Conservation (phyloP, 345 rosid species). For the Lagerstroemia speciosa region DNA sequence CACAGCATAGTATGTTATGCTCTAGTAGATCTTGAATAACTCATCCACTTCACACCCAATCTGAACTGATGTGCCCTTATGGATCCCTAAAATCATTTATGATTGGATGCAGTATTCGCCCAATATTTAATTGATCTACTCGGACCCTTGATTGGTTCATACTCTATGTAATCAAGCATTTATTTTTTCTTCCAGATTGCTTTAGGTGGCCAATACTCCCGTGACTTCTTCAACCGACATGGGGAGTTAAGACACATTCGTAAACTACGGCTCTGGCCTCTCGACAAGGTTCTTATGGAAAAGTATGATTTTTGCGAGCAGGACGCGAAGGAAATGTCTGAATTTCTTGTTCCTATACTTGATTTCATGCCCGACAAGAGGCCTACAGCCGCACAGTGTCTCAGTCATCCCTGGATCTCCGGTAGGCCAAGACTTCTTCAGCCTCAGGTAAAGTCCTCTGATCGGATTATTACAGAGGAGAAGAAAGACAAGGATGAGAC, state of each 20-base stretch:
- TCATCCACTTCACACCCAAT: too few species aligned
- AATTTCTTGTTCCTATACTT: slow-evolving; percentile 73
- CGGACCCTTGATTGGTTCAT: neutral
- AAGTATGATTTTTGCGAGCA: slow-evolving; percentile 72
- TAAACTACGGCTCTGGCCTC: slow-evolving; percentile 70
- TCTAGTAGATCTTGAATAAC: too few species aligned
- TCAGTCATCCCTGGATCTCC: slow-evolving; percentile 66
- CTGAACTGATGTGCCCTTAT: too few species aligned
- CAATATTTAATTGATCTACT: too few species aligned
- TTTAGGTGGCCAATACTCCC: slow-evolving; percentile 63
- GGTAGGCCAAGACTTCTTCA: slow-evolving; percentile 44
- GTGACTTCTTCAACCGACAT: slow-evolving; percentile 68
- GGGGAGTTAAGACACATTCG: slow-evolving; percentile 85
- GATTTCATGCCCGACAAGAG: slow-evolving; percentile 78
- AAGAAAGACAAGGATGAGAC: slow-evolving; percentile 46
- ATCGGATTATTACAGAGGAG: slow-evolving; percentile 11
- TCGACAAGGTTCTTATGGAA: slow-evolving; percentile 59
- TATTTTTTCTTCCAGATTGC: slow-evolving; percentile 50
- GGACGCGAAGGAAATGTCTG: slow-evolving; percentile 67
- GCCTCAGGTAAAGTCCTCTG: slow-evolving; percentile 19
- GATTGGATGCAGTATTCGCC: too few species aligned
- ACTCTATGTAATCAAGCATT: neutral
- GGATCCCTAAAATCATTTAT: too few species aligned
- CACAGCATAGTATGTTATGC: neutral
- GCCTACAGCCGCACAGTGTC: slow-evolving; percentile 79